Conservation (phyloP, 768 basidiomycete species). For the Trametes coccinea region DNA sequence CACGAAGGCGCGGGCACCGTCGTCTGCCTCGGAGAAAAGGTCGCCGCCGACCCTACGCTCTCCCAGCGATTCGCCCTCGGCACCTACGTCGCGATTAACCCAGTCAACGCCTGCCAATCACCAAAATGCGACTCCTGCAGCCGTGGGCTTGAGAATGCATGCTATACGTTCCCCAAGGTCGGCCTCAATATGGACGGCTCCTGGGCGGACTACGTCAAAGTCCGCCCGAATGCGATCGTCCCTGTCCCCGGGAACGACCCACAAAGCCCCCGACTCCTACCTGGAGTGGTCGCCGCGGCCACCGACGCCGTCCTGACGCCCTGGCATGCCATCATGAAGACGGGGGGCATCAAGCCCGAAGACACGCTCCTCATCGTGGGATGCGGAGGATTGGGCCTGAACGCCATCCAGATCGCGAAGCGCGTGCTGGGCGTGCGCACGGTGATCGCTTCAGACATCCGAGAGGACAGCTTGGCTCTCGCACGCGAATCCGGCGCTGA, state of each 20-base stretch:
- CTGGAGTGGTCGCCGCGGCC: slow-evolving; percentile 21
- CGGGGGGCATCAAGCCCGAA: slow-evolving; percentile 12
- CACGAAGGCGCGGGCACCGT: slow-evolving; percentile 27
- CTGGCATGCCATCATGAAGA: slow-evolving; percentile 24
- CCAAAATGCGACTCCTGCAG: slow-evolving; percentile 20
- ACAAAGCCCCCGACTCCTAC: slow-evolving; percentile 5
- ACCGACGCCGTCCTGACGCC: slow-evolving; percentile 30
- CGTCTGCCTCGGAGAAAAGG: slow-evolving; percentile 15
- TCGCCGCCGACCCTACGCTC: slow-evolving; percentile 9
- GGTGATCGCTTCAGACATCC: slow-evolving; percentile 25
- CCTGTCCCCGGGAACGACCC: slow-evolving; percentile 19
- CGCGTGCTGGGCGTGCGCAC: slow-evolving; percentile 16
- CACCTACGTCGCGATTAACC: slow-evolving; percentile 23
- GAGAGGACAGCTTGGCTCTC: slow-evolving; percentile 11
- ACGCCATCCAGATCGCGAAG: slow-evolving; percentile 29
- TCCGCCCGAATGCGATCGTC: slow-evolving; percentile 17
- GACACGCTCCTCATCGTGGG: slow-evolving; percentile 40
- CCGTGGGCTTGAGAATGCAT: slow-evolving; percentile 20
- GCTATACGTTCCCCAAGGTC: slow-evolving; percentile 3
- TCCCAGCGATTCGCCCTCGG: slow-evolving; percentile 15
- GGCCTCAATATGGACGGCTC: slow-evolving; percentile 24
- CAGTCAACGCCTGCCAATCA: slow-evolving; percentile 21
- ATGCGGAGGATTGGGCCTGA: slow-evolving; percentile 34
- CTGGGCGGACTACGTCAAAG: slow-evolving; percentile 24
- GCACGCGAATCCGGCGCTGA: slow-evolving; percentile 23